Conservation (phyloP, 495 filamentous ascomycete genomes). For the Neurospora sp. region DNA sequence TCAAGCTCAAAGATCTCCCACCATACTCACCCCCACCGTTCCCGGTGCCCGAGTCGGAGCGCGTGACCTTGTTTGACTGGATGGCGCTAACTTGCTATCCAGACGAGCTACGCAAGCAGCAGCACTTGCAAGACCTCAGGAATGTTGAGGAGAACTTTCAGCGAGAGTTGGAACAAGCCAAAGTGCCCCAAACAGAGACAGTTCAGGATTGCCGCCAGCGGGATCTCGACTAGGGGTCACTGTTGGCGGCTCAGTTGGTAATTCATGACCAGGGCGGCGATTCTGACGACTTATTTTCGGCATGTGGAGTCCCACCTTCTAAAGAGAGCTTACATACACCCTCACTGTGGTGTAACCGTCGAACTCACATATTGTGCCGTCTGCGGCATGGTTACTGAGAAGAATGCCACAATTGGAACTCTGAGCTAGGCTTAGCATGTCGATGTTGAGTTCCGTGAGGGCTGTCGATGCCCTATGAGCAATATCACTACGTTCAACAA, state of each 20-base stretch:
- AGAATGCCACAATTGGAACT: neutral
- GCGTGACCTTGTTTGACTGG: constrained; percentile 28
- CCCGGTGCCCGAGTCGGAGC: constrained; percentile 18
- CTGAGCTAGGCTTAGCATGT: neutral
- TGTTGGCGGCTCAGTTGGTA: neutral
- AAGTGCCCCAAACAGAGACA: neutral
- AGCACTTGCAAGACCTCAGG: constrained; percentile 7
- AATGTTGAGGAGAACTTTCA: neutral
- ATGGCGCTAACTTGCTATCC: constrained; percentile 27
- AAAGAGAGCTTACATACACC: neutral
- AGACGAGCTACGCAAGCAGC: constrained; percentile 17
- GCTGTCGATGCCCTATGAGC: neutral
- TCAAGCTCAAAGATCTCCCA: constrained; percentile 9
- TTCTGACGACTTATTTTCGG: neutral
- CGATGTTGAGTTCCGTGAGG: neutral
- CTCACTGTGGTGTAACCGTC: neutral
- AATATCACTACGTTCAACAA: neutral
- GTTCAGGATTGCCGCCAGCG: neutral
- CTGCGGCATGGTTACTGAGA: neutral
- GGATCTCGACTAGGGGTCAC: neutral
- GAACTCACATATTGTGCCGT: neutral
- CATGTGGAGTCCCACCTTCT: neutral
- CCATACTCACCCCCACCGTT: constrained; percentile 21
- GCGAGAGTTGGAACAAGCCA: neutral
- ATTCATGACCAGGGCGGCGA: neutral